Conservation (phyloP, 164 flowering plant species). For the Liquidambar formosana region DNA sequence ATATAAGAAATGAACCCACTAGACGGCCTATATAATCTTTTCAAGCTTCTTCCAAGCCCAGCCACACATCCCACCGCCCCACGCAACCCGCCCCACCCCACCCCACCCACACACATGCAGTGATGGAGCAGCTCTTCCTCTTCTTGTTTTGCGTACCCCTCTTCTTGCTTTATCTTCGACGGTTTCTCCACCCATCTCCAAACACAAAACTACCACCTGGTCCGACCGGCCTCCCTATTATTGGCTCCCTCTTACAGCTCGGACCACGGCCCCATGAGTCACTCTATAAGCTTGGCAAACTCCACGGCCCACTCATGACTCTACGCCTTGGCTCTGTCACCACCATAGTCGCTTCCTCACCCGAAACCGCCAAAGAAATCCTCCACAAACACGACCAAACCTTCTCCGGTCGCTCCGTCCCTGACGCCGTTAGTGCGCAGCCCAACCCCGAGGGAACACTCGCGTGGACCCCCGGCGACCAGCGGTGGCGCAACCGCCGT, state of each 20-base stretch:
- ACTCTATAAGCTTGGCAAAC: slow-evolving; percentile 13
- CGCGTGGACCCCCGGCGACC: slow-evolving; percentile 24
- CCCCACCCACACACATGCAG: too few species aligned
- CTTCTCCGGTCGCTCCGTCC: slow-evolving; percentile 26
- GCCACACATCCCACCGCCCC: too few species aligned
- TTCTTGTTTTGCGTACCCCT: too few species aligned
- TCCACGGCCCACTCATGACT: slow-evolving; percentile 29
- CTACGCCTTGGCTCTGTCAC: slow-evolving; percentile 28
- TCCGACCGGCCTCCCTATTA: slow-evolving; percentile 27
- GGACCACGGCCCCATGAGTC: slow-evolving; percentile 24
- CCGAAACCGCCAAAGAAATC: slow-evolving; percentile 25
- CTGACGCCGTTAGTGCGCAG: slow-evolving; percentile 17
- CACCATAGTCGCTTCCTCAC: slow-evolving; percentile 24
- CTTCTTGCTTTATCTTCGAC: too few species aligned
- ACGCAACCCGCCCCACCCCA: too few species aligned
- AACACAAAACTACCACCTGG: slow-evolving; percentile 24
- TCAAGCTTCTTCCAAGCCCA: too few species aligned
- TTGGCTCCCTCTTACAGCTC: slow-evolving; percentile 26
- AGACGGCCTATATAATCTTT: too few species aligned
- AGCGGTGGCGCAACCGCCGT: slow-evolving; percentile 29
- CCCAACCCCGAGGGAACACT: slow-evolving; percentile 20
- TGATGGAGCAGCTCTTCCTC: too few species aligned
- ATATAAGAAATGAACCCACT: too few species aligned
- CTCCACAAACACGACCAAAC: slow-evolving; percentile 24
- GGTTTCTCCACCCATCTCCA: too few species aligned